phyloP scores from a whole-genome alignment of 2,329 filamentous ascomycete genomes.

The Beauveria sp. region DNA sequence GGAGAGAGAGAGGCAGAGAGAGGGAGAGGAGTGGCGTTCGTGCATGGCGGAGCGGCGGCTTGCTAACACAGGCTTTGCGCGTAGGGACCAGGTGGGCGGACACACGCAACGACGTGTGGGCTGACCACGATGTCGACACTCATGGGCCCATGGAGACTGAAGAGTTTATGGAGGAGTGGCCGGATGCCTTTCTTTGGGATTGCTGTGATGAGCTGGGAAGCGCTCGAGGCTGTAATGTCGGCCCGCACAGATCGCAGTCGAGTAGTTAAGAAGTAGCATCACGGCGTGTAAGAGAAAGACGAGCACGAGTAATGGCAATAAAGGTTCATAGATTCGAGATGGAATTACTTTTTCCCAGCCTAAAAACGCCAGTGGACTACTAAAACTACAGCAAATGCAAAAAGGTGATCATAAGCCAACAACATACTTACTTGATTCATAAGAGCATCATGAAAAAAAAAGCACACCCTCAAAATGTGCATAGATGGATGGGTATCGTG shows the following conservation, averaged over 20 bases:
- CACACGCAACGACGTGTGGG: constrained; percentile 10
- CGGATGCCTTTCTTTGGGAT: constrained; percentile 17
- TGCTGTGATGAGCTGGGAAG: constrained; percentile 15
- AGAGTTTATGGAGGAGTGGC: constrained; percentile 8
- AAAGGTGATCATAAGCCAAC: background rate
- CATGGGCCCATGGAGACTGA: constrained; percentile 15
- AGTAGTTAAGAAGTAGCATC: too few relatives aligned
- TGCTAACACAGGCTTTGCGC: background rate
- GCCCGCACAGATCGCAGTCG: background rate
- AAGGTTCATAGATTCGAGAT: background rate
- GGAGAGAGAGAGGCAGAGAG: too few relatives aligned
- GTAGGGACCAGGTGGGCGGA: constrained; percentile 7
- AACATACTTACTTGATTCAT: constrained; percentile 11
- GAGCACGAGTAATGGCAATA: background rate
- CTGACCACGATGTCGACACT: constrained; percentile 9
- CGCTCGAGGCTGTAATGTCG: constrained; percentile 12
- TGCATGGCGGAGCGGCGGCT: constrained; percentile 2
- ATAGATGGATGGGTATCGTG: background rate
- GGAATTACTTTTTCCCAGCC: constrained; percentile 10
- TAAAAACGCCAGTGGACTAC: constrained; percentile 7
- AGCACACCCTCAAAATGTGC: constrained; percentile 7
- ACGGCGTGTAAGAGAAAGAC: background rate
- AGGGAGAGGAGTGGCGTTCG: background rate
- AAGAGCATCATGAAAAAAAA: constrained; percentile 5
- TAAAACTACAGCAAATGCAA: constrained; percentile 11